Conservation (phyloP, 176 grass and related monocot genomes). For the Triticum turgidum region DNA sequence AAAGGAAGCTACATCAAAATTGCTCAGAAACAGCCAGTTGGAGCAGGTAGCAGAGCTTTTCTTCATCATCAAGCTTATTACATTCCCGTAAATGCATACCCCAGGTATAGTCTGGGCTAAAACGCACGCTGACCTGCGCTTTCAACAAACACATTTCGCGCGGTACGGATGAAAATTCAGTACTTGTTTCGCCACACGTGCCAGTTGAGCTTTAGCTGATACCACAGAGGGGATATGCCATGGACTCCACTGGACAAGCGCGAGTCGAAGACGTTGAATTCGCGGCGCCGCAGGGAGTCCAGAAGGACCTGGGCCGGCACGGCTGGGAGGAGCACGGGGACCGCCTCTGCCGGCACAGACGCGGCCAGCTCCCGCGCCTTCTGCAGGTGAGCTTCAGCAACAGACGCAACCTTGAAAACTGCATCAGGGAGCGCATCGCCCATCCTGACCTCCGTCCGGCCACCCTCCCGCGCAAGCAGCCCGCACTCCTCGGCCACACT, state of each 20-base stretch:
- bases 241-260: conserved; percentile 63
- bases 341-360: conserved; percentile 52
- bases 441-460: conserved; percentile 55
- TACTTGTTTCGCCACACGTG: conserved; percentile 60
- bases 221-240: conserved; percentile 77
- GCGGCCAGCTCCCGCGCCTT: conserved; percentile 68
- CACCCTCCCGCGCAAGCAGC: conserved; percentile 47
- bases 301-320: conserved; percentile 73
- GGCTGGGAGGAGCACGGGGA: conserved; percentile 62
- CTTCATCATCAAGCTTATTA: conserved; percentile 26
- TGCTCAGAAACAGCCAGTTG: background rate
- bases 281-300: conserved; percentile 49
- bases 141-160: background rate
- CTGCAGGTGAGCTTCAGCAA: conserved; percentile 68
- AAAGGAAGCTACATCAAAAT: conserved; percentile 6
- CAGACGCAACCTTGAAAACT: conserved; percentile 85
- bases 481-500: conserved; percentile 63
- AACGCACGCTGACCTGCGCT: background rate
- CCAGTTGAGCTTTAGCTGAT: conserved; percentile 91
- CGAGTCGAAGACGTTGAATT: conserved; percentile 86
- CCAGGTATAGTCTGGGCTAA: background rate
- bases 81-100: background rate
- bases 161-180: conserved; percentile 20
- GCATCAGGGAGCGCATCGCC: conserved; percentile 60
- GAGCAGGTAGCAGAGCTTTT: conserved; percentile 22